These are phyloP conservation scores for Alternaria metachromatica DNA, from an alignment of 2,329 filamentous ascomycete genomes.

Conservation along the genomic window DNA sequence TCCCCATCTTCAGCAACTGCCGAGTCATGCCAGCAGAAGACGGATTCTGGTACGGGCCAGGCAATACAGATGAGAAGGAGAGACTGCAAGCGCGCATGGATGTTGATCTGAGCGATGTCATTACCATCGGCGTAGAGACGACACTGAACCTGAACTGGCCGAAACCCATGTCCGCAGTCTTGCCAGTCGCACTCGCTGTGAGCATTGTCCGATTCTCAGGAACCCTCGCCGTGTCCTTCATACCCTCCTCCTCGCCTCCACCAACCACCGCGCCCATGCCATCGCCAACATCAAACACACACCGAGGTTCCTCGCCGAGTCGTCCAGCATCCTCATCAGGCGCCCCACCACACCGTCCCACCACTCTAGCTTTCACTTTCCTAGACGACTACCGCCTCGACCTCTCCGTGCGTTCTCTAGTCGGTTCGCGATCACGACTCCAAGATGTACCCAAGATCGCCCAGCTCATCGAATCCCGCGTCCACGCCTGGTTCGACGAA, in stretches of 20 bases:
- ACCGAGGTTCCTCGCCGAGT: constrained; percentile 53
- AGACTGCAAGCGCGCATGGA: constrained; percentile 94
- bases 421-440: constrained; percentile 78
- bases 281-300: constrained; percentile 51
- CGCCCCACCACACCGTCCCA: constrained; percentile 59
- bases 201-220: constrained; percentile 94
- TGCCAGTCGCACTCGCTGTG: constrained; percentile 90
- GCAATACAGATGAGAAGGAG: constrained; percentile 66
- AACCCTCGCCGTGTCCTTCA: constrained; percentile 90
- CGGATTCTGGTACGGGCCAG: constrained; percentile 58
- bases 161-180: constrained; percentile 82
- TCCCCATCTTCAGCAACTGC: constrained; percentile 98
- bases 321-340: constrained; percentile 35
- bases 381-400: constrained; percentile 86
- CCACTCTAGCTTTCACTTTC: constrained; percentile 94
- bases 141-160: constrained; percentile 95
- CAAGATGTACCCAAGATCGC: constrained; percentile 91
- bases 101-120: constrained; percentile 93
- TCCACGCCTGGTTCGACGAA: constrained; percentile 89
- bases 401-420: constrained; percentile 78
- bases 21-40: constrained; percentile 91
- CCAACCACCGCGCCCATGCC: constrained; percentile 33
- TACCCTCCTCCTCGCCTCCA: constrained; percentile 64
- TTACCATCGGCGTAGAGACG: constrained; percentile 93
- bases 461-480: constrained; percentile 77